Conservation (phyloP, 176 grass and related monocot species). For the Oryza nivara region DNA sequence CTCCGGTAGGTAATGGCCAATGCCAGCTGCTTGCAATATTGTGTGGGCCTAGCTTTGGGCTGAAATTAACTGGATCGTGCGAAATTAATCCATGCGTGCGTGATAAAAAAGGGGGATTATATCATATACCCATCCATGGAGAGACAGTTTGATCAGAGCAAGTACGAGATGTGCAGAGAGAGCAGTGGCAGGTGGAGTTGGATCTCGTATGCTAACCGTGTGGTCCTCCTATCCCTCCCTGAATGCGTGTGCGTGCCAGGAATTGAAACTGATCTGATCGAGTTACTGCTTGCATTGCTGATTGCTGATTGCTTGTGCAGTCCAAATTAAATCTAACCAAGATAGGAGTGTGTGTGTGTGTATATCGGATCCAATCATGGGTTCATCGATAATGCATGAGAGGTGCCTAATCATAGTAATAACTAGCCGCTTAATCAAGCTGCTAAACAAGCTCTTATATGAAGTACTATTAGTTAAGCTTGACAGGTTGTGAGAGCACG, state of each 20-base stretch:
- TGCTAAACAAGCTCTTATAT: too few relatives aligned
- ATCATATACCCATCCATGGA: not conserved
- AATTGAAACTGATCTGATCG: too few relatives aligned
- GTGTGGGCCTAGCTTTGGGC: too few relatives aligned
- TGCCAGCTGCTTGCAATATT: too few relatives aligned
- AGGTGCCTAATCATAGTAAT: too few relatives aligned
- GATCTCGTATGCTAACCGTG: not conserved
- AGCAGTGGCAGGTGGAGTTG: not conserved
- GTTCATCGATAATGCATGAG: too few relatives aligned
- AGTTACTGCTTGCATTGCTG: too few relatives aligned
- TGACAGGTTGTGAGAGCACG: too few relatives aligned
- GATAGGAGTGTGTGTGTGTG: too few relatives aligned
- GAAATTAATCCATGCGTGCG: not conserved
- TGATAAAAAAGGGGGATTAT: not conserved
- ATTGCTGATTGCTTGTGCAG: not conserved
- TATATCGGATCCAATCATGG: too few relatives aligned
- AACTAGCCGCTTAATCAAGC: too few relatives aligned
- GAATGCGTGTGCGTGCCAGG: not conserved
- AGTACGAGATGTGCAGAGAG: conserved; percentile 29
- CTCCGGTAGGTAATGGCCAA: not conserved
- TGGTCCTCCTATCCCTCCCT: not conserved
- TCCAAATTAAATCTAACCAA: not conserved
- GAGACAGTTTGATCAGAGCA: conserved; percentile 28
- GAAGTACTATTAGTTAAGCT: too few relatives aligned
- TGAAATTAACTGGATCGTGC: not conserved